Base-by-base conservation (phyloP, 768 basidiomycete genomes). In the Amyloporia xantha region DNA sequence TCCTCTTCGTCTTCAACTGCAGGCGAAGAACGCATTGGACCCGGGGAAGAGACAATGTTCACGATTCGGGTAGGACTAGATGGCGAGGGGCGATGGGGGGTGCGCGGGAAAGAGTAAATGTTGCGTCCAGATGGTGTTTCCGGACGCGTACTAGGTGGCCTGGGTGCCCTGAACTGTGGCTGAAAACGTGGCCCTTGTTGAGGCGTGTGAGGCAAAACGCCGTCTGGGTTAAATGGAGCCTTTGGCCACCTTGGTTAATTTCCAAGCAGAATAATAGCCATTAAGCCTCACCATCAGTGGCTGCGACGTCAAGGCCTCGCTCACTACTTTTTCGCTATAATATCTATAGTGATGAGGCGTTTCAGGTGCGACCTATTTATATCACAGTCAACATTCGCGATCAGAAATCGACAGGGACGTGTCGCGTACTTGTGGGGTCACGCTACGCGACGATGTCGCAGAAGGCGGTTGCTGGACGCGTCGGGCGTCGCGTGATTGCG, bases 11-110 rank as follows among this genome's bases (percentile, higher is more conserved):
- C 78, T 61, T 85, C 82, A 30, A 73, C 67, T 11, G 33, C 37
- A 11, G 83, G 83, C 40, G 71, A 69, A 17, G 81, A 77, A 0
- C 73, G 77, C 82, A 86, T 85, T 5, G 84, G 85, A 1, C 84
- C 86, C 3, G 87, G 87, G 7, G 87, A 89, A n/a, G 87, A 89
- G 23, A 89, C 87, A n/a, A 83, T 65, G 59, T 89, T 86, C 20
- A 86, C 74, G 26, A 78, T 66, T 17, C 74, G 74, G 44, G 68
- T 64, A 5, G 86, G 86, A 44, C 84, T 86, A 24, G 79, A 80
- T 12, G 85, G 85, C 13, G 86, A 83, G 19, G 73, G 68, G 17
- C 72, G 63, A 27, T 74, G 76, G 19, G 82, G 78, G 84, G 83
- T 12, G 78, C 72, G 41, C 75, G 80, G 42, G 78, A 71, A 47